phyloP scores from a whole-genome alignment of 352 stramenopile genomes.

The Thraustotheca clavata region DNA sequence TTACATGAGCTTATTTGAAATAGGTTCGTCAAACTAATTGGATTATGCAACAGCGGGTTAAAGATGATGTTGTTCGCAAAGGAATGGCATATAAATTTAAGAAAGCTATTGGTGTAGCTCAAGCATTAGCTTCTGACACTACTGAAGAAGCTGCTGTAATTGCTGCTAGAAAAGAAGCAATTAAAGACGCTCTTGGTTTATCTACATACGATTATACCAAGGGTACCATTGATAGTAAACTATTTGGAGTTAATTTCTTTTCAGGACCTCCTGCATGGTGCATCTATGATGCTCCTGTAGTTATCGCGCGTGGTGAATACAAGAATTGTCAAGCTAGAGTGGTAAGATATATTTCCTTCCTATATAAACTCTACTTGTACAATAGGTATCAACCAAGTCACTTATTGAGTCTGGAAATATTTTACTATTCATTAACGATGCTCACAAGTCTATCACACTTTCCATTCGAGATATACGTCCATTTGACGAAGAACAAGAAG shows the following conservation, averaged over 20 bases:
- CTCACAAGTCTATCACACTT: slow-evolving; percentile 10
- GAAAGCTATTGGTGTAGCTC: slow-evolving; percentile 13
- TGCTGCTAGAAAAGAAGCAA: background rate
- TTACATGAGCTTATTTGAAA: background rate
- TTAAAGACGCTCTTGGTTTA: background rate
- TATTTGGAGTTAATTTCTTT: background rate
- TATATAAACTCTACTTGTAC: background rate
- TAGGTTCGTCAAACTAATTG: slow-evolving; percentile 14
- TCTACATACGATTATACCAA: slow-evolving; percentile 15
- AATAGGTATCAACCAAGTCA: slow-evolving; percentile 9
- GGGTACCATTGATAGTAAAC: background rate
- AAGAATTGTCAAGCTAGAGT: slow-evolving; percentile 1
- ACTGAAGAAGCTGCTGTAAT: background rate
- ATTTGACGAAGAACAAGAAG: background rate
- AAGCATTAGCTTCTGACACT: slow-evolving; percentile 9
- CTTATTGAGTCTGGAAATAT: background rate
- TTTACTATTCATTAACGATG: slow-evolving; percentile 6
- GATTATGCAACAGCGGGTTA: slow-evolving; percentile 15
- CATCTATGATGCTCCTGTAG: slow-evolving; percentile 3
- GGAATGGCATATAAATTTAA: slow-evolving; percentile 16
- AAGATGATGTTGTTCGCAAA: slow-evolving; percentile 13
- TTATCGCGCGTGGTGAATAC: slow-evolving; percentile 8
- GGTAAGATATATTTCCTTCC: background rate
- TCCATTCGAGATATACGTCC: background rate
- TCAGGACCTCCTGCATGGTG: slow-evolving; percentile 15